Evolutionary conservation across 306 rosid genomes (phyloP), one percentile per base, ranked within the genome.

Genomic region (Gastrolobium bilobum): DNA sequence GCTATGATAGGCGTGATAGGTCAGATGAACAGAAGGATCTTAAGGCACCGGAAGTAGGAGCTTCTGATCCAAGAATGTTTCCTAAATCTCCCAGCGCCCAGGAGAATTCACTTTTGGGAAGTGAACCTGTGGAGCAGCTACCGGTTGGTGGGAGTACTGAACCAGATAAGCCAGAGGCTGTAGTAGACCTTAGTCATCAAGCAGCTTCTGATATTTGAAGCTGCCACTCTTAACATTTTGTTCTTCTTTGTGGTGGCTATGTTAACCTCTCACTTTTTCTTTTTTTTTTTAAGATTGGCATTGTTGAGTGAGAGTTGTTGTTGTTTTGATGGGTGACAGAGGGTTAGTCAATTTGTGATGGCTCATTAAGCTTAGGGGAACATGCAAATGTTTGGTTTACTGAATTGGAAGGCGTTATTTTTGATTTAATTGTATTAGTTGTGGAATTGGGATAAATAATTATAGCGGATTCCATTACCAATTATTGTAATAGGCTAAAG

Each of bases 1-100:
- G 86, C 67, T 64, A 77, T 66, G 93, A 83, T 14, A 91, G 84
- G 69, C 58, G 73, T 10, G 82, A 70, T 60, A 80, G 86, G 84
- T 73, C 91, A 15, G 77, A 60, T n/a, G 73, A 38, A 29, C 82
- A 65, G 60, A 80, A 56, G 67, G 88, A 84, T 69, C 26, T 31
- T 6, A 44, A 10, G 48, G 20, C 70, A 60, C 81, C 84, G 30
- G 88, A 79, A 46, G 65, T 38, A 20, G 90, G 62, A 76, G 77
- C 83, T 54, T 77, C 88, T 10, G 89, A 80, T 62, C 58, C 88
- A 57, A 84, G 67, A 50, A 74, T 74, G 84, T 44, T 66, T 66
- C 29, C 90, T 2, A 30, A 26, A 60, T 56, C 90, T 54, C 84
- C 89, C 0, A 79, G 78, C 54, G 31, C 78, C n/a, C 83, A 75